Base-by-base conservation (phyloP, 169 alveolate genomes). In the Eimeria praecox region DNA sequence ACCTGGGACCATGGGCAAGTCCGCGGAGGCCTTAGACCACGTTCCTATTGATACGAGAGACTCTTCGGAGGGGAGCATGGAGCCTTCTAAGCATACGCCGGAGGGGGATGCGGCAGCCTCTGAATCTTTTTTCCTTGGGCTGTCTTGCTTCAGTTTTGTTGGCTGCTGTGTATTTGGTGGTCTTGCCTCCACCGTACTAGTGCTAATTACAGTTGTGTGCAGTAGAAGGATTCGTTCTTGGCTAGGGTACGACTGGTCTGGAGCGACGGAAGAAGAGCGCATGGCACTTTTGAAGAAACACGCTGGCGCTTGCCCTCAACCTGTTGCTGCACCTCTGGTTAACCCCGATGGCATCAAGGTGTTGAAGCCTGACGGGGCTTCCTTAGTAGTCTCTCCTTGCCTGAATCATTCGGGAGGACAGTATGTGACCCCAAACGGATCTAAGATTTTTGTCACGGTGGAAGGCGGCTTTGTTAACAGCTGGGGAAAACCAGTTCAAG, bases 181-280 rank as follows among this genome's bases (percentile, higher is more conserved):
- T 30, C 75, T 87, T 10, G 80, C 94, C 46, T 87, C 83, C 24
- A 40, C 94, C 0, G 75, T 75, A 14, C 83, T 87, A n/a, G 94
- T 87, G 85, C 83, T 87, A 49, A 71, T 87, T 2, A 16, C 94
- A 49, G 94, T 87, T 46, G 94, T 87, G 33, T 87, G 66, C 94
- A 87, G 94, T 30, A 59, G 44, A 27, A 59, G 59, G 49, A 20
- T 87, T 87, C 94, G 94, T 10, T 87, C 94, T 20, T 40, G 66
- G 78, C 66, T 87, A 62, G 94, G 94, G 66, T 87, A 87, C 38
- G 83, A 87, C 8, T 87, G 94, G 94, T 87, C 94, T 62, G 83
- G 64, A 22, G 94, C 69, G 62, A 87, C 94, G 12, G 83, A 64
- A 24, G 94, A 59, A 62, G 94, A 87, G 83, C 83, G 83, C 30